phyloP scores from a whole-genome alignment of 2,329 filamentous ascomycete species.

The Epichloe hybrida region DNA sequence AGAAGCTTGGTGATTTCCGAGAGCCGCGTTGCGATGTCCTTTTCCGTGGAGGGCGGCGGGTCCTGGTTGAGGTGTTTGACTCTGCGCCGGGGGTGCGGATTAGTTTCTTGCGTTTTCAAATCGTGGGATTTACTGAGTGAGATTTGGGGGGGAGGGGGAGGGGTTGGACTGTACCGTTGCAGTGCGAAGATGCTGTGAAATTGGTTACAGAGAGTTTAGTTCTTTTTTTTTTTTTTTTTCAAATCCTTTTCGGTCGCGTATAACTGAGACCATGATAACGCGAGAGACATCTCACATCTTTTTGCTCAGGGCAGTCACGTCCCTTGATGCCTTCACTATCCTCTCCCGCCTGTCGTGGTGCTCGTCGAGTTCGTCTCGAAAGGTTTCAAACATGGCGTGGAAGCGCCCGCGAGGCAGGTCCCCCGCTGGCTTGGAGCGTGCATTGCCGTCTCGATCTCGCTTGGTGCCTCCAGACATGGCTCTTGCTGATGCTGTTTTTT shows the following conservation, averaged over 20 bases:
- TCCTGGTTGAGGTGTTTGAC: conserved; percentile 48
- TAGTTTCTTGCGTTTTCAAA: background rate
- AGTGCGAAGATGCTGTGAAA: conserved; percentile 23
- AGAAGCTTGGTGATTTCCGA: conserved; percentile 60
- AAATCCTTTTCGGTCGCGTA: background rate
- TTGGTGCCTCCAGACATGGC: conserved; percentile 32
- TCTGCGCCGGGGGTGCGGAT: conserved; percentile 23
- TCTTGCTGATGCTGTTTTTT: no score
- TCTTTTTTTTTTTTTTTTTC: no score
- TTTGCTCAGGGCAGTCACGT: conserved; percentile 89
- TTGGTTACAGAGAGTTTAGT: background rate
- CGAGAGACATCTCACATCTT: conserved; percentile 57
- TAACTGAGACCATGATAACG: no score
- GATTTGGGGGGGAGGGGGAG: no score
- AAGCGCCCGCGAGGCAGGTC: conserved; percentile 30
- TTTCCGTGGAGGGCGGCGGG: conserved; percentile 54
- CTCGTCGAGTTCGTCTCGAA: conserved; percentile 79
- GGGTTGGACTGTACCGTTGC: conserved; percentile 20
- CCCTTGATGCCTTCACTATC: conserved; percentile 79
- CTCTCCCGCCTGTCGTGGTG: conserved; percentile 87
- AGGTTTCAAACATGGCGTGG: conserved; percentile 69
- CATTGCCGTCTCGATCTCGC: conserved; percentile 39
- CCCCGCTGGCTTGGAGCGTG: conserved; percentile 23
- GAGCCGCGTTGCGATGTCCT: conserved; percentile 57
- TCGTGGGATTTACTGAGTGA: background rate